Evolutionary conservation across 2,329 filamentous ascomycete species (phyloP), one percentile per base, ranked within the genome.

Genomic region (Colletotrichum sp.): DNA sequence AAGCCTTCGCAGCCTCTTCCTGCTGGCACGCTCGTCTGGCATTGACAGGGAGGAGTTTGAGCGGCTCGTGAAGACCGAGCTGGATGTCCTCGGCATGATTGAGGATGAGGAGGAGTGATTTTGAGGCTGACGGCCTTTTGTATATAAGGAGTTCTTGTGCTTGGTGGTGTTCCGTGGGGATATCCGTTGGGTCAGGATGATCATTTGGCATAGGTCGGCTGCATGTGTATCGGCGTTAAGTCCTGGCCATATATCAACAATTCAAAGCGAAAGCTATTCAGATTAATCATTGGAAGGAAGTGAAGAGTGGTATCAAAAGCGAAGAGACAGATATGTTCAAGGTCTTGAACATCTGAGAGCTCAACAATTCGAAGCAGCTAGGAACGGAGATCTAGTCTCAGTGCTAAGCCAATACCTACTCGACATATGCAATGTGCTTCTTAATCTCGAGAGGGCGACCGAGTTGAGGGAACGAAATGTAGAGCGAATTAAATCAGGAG

Each of bases 21-120:
- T 94, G 78, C 84, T 97, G 76, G 92, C 94, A 28, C 90, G 90
- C 56, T 89, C 92, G 2, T 92, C 92, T 26, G 94, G 94, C 1
- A 96, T 97, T 78, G 91, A 94, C 66, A 87, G 92, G 59, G 90
- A 91, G 38, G 94, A 96, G 81, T 97, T 96, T 84, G 92, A 94
- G 83, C 87, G 90, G 67, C 87, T 96, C 75, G 90, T 96, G 14
- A 90, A 89, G 83, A 92, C 90, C 26, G 95, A 96, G 84, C 84
- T 96, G 73, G 93, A 95, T 72, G 88, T 94, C 77, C 83, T 96
- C 78, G 88, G 88, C 28, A 86, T 96, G 85, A 88, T 95, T 81
- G 94, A 95, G 80, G 89, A 92, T n/a, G 81, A 85, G 18, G 82
- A 84, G 21, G 36, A 28, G 18, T 76, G 52, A 76, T 36, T 18